A percentile compares a stretch with the other conserved stretches of the same genome.
phyloP scores from a whole-genome alignment of 768 basidiomycete genomes.

The Lactarius psammicola region DNA sequence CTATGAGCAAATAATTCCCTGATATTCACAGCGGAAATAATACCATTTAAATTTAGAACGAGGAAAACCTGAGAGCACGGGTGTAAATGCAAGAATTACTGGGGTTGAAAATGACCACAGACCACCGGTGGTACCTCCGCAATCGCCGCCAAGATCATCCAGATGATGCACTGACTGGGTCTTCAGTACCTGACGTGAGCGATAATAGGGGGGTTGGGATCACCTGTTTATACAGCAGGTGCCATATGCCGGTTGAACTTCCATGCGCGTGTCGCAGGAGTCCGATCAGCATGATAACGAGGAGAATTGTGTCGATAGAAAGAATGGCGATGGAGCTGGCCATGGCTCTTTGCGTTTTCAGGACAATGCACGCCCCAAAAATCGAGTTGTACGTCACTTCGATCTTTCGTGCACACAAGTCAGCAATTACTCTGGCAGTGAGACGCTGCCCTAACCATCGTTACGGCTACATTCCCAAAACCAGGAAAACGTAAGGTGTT shows the following conservation, averaged over 20 bases:
- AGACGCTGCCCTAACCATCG: background rate
- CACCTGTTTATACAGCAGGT: background rate
- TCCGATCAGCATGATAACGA: background rate
- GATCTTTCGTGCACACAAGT: background rate
- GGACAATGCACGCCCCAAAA: background rate
- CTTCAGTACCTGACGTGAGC: background rate
- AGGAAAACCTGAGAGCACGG: conserved; percentile 6
- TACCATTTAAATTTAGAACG: conserved; percentile 11
- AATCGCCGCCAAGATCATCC: background rate
- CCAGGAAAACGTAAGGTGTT: background rate
- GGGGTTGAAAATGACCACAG: background rate
- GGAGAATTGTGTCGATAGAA: background rate
- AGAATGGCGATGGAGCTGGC: background rate
- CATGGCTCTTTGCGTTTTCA: background rate
- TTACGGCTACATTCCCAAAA: background rate
- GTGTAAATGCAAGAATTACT: background rate
- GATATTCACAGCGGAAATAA: background rate
- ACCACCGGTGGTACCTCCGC: background rate
- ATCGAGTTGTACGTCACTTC: background rate
- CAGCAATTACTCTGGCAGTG: background rate
- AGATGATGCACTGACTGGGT: conserved; percentile 5
- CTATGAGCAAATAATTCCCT: background rate
- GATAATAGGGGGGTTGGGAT: too few species aligned
- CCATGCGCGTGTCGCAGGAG: background rate
- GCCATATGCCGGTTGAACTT: background rate